Base-by-base conservation (phyloP, 208 protist species). In the Vickermania spadyakhi region DNA sequence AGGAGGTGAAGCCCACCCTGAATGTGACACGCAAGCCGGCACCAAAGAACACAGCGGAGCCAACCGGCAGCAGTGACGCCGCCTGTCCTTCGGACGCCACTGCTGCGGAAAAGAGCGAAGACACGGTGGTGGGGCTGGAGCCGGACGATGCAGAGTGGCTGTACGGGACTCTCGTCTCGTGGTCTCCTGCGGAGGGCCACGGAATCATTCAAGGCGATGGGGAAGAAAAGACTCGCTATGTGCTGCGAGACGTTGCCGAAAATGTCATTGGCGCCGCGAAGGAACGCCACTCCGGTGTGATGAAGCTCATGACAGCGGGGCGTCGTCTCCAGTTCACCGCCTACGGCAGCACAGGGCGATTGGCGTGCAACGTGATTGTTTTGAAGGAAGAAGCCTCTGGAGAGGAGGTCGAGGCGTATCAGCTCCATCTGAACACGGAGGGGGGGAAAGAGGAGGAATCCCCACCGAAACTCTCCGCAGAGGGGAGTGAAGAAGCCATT, bases 401-500 rank as follows among this genome's bases (percentile, higher is more conserved):
- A 60, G 75, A 60, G 30, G 62, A 70, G 56, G 36, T 45, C 11
- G 36, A 45, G 36, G 7, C 36, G 11, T n/a, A 18, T 18, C 36
- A 18, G 36, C 36, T 45, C 36, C 56, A 88, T 51, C 64, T 61
- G 1, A 70, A 72, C 55, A 75, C 64, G 27, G 80, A 85, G 65
- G 72, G 90, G 52, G 73, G 68, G 7, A 56, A 54, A 7, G 57
- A 72, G 25, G 72, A 91, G 60, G 68, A 63, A 28, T 57, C 62
- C 36, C 7, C 13, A 18, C 3, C 60, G 31, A 60, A 65, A 36
- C 52, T 82, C n/a, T 73, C 70, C 51, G 31, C 83, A 42, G 88
- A 90, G 26, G 80, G 82, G 31, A 66, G 72, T 49, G 73, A 84
- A 53, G 84, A 95, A 70, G 89, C 89, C 23, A 82, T 92, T 23